Base-by-base conservation (phyloP, 2,329 filamentous ascomycete genomes). In the Penicillium digitatum region DNA sequence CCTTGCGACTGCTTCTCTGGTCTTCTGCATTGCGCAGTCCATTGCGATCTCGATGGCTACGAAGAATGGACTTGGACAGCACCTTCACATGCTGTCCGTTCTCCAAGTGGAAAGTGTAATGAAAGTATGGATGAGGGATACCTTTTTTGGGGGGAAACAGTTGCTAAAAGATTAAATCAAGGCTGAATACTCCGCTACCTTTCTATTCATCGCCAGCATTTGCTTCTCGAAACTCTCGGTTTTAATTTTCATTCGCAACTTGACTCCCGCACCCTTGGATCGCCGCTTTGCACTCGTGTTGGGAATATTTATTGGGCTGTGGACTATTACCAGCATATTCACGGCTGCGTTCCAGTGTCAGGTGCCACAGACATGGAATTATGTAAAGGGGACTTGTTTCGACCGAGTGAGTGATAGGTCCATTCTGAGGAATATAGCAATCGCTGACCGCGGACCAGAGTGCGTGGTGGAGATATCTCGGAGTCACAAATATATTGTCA, bases 401-500 rank as follows among this genome's bases (percentile, higher is more conserved):
- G 26, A 63, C 22, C 38, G 61, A 43, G 63, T 69, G 58, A 26
- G 60, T 24, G 5, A 29, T 6, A 3, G 24, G 32, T 4, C 11
- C 14, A 26, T n/a, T 14, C 2, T n/a, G n/a, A n/a, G n/a, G n/a
- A n/a, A n/a, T n/a, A n/a, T n/a, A 9, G 10, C 16, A 5, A 2
- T 24, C 2, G 11, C 37, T 53, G 14, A 53, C n/a, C 4, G 9
- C 14, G 1, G 9, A 11, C 14, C 18, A 67, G 65, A 24, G 37
- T 38, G 57, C 58, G 9, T 68, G 65, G 61, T 67, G 64, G 59
- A 61, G 61, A 18, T 69, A 64, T 34, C 61, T 66, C n/a, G 61
- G 60, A 22, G 31, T 63, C 24, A 56, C 63, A 12, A 67, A 67
- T 39, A 64, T 69, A 6, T n/a, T 68, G 18, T 63, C 62, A 0